Percentiles rank a stretch among this genome's conserved stretches.
These are phyloP conservation scores for Amphirosellinia nigrospora DNA, from an alignment of 495 filamentous ascomycete species.

Conservation along the genomic window DNA sequence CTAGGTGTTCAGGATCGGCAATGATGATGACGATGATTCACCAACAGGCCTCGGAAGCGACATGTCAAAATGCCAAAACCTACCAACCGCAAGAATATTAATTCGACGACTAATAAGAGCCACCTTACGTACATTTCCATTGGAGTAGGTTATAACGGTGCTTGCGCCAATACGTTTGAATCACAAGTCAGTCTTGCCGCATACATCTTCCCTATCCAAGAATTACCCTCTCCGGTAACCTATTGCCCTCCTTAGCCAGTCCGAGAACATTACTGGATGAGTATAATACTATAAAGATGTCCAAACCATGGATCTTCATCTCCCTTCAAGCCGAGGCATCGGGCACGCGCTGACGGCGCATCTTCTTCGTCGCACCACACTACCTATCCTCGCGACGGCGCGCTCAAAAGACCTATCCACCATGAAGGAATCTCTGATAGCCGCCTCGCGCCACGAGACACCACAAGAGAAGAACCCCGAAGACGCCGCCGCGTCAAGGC, in stretches of 20 bases:
- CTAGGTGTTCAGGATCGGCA: neutral
- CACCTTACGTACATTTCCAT: neutral
- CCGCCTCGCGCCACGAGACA: conserved; percentile 42
- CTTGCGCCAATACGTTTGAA: too few relatives aligned
- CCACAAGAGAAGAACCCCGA: neutral
- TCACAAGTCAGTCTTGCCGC: neutral
- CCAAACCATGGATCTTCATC: conserved; percentile 50
- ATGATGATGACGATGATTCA: conserved; percentile 6
- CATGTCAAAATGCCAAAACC: neutral
- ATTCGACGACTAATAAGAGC: neutral
- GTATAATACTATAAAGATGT: conserved; percentile 32
- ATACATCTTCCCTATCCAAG: neutral
- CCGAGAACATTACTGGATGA: neutral
- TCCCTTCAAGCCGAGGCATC: conserved; percentile 78
- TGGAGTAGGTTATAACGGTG: too few relatives aligned
- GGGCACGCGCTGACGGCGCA: conserved; percentile 73
- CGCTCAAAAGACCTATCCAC: conserved; percentile 58
- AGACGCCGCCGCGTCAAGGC: conserved; percentile 31
- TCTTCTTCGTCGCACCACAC: conserved; percentile 66
- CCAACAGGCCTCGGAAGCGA: neutral
- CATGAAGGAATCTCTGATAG: conserved; percentile 60
- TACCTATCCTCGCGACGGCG: conserved; percentile 76
- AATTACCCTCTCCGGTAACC: conserved; percentile 20
- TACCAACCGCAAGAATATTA: neutral
- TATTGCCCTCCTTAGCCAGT: neutral